These are phyloP conservation scores for Emmonsiellopsis sp. DNA, from an alignment of 2,329 filamentous ascomycete species.

Conservation along the genomic window DNA sequence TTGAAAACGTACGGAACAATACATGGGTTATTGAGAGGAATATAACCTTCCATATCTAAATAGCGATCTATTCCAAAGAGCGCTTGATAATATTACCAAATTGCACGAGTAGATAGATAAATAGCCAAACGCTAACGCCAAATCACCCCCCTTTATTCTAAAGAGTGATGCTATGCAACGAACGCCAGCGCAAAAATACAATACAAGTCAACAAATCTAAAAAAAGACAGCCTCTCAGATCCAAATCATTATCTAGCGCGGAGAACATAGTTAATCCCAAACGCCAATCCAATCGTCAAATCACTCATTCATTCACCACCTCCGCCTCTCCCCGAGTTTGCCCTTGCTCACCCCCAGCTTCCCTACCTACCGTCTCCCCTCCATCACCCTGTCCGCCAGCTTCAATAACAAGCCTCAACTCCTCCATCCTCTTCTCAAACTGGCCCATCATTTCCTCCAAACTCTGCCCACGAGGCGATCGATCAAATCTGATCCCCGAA, in stretches of 20 bases:
- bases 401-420: conserved; percentile 34
- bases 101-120: no score
- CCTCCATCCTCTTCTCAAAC: conserved; percentile 35
- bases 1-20: no score
- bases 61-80: no score
- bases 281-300: background rate
- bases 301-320: background rate
- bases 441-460: conserved; percentile 39
- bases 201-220: background rate
- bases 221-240: background rate
- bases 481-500: conserved; percentile 18
- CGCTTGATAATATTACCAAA: no score
- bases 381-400: conserved; percentile 12
- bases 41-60: no score
- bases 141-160: background rate
- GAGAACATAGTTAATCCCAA: background rate
- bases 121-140: background rate
- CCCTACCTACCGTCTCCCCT: background rate
- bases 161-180: background rate
- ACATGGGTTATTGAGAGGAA: no score
- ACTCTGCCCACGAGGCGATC: conserved; percentile 6
- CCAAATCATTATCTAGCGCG: no score
- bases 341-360: background rate
- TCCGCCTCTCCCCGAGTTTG: background rate
- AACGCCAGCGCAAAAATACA: background rate